Evolutionary conservation across 1,284 basidiomycete genomes (phyloP).

Genomic region (Trametes polyzona): DNA sequence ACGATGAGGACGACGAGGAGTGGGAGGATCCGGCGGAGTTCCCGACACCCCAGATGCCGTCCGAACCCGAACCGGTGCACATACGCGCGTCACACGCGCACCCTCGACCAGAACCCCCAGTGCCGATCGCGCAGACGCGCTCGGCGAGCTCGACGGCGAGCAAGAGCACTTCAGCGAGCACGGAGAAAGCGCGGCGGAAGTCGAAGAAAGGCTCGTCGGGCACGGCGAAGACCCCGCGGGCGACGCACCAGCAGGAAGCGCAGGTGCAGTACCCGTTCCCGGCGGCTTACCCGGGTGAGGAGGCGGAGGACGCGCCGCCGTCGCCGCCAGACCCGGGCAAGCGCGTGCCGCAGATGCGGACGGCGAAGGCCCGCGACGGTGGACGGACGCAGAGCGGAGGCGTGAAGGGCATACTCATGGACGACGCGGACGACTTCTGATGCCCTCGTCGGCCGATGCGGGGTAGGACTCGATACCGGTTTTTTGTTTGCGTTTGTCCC

Average conservation of each 20-base stretch:
- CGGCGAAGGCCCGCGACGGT: constrained; percentile 71
- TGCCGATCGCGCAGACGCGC: constrained; percentile 22
- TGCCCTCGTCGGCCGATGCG: not conserved
- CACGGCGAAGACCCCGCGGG: constrained; percentile 19
- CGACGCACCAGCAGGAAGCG: constrained; percentile 25
- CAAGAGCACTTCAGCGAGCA: constrained; percentile 23
- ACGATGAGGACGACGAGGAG: constrained; percentile 64
- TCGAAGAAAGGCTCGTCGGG: constrained; percentile 29
- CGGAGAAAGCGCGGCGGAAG: constrained; percentile 32
- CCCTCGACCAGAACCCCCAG: constrained; percentile 6
- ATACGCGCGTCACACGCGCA: constrained; percentile 1
- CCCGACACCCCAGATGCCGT: constrained; percentile 39
- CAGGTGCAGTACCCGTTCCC: constrained; percentile 64
- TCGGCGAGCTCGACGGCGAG: constrained; percentile 34
- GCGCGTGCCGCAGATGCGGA: constrained; percentile 58
- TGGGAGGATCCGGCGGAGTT: constrained; percentile 59
- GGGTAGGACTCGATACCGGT: no score
- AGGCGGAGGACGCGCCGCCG: constrained; percentile 33
- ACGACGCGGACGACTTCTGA: constrained; percentile 41
- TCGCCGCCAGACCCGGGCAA: constrained; percentile 28
- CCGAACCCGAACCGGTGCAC: constrained; percentile 17
- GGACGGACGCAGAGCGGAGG: constrained; percentile 82
- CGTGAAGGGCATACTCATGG: constrained; percentile 60
- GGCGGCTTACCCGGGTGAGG: constrained; percentile 45
- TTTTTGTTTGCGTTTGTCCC: no score